Evolutionary conservation across 2,329 filamentous ascomycete species (phyloP).

Genomic region (Ustulina deusta): DNA sequence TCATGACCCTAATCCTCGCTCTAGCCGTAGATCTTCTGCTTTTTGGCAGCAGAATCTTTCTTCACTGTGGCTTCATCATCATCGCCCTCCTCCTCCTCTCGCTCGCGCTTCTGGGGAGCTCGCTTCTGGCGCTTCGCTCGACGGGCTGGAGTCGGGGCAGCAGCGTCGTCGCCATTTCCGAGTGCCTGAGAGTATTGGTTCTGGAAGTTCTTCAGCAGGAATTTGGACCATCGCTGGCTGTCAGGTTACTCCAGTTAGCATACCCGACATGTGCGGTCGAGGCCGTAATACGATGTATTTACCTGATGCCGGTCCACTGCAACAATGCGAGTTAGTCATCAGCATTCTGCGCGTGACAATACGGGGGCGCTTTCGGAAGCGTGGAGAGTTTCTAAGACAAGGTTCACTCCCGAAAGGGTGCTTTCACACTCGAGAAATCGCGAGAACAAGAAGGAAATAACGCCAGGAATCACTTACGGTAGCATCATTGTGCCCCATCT

Average conservation of each 20-base stretch:
- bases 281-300: conserved; percentile 1
- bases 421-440: background rate
- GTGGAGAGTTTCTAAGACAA: background rate
- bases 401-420: background rate
- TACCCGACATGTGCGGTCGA: background rate
- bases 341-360: background rate
- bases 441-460: background rate
- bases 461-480: conserved; percentile 18
- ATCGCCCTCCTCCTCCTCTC: background rate
- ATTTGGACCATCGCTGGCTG: conserved; percentile 35
- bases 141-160: background rate
- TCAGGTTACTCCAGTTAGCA: conserved; percentile 19
- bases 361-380: background rate
- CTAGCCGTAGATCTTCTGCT: conserved; percentile 8
- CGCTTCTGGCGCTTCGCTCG: background rate
- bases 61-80: background rate
- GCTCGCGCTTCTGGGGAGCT: conserved; percentile 5
- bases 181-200: background rate
- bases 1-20: background rate
- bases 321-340: conserved; percentile 10
- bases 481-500: conserved; percentile 12
- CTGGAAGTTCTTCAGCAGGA: background rate
- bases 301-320: conserved; percentile 29
- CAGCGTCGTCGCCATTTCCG: background rate
- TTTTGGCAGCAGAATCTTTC: conserved; percentile 15